Evolutionary conservation across 1,284 basidiomycete genomes (phyloP), one percentile per base, ranked within the genome.

Genomic region (Cystobasidiaceae sp.): DNA sequence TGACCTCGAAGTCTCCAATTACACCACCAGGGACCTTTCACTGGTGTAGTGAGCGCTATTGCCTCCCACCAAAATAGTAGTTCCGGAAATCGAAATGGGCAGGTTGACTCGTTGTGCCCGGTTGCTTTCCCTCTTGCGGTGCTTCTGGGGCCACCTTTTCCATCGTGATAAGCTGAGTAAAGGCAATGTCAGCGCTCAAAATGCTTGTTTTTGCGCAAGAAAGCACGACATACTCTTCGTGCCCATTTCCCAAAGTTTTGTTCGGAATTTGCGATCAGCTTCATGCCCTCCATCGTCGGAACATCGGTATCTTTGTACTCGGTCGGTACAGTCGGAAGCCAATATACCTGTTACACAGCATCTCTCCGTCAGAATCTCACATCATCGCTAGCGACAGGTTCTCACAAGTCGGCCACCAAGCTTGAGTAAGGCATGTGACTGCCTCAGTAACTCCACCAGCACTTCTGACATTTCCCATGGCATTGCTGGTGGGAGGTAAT

Each of bases 201-300:
- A n/a, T n/a, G n/a, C n/a, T n/a, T n/a, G n/a, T n/a, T n/a, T n/a
- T n/a, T n/a, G n/a, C n/a, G n/a, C n/a, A n/a, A n/a, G n/a, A n/a
- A n/a, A n/a, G n/a, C 19, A 15, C n/a, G 8, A 81, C 88, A 77
- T 74, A 92, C 91, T 74, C 93, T 79, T 67, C 94, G 81, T 2
- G 92, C 92, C 94, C 94, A 99, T 39, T 87, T 88, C 13, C 93
- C 93, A 75, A 97, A 99, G 74, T 90, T 87, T 77, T 99, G 94
- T 70, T 93, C 78, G 45, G 89, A 93, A 75, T 97, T 96, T 0
- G 88, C 86, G 30, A 92, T 82, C 15, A 93, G 78, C 72, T 86
- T 85, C 87, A 98, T 92, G 0, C 92, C 93, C 33, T 89, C 86
- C 0, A 85, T 81, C 30, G 83, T 76, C 0, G 83, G 83, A 1